Evolutionary conservation across 495 filamentous ascomycete genomes (phyloP).

Genomic region (Aspergillus olivimuriae): DNA sequence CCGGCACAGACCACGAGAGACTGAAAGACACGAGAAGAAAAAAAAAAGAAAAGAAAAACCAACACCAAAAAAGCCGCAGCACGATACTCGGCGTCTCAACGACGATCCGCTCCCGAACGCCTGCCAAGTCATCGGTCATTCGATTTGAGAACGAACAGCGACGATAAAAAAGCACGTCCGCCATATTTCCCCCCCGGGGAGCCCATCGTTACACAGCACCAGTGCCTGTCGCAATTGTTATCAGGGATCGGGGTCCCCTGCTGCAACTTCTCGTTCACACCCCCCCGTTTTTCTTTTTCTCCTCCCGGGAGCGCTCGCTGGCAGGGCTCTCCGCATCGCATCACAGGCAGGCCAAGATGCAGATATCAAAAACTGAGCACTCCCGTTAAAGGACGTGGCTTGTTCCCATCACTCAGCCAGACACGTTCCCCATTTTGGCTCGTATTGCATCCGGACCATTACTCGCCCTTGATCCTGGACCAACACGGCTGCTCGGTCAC

Average conservation of each 20-base stretch:
- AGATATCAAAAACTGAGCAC: conserved; percentile 41
- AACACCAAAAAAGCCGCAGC: conserved; percentile 4
- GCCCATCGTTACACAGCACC: conserved; percentile 31
- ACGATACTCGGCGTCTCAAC: conserved; percentile 12
- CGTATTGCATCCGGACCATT: conserved; percentile 31
- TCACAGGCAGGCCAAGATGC: conserved; percentile 44
- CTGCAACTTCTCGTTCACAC: neutral
- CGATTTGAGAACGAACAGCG: conserved; percentile 6
- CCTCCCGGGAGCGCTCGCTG: conserved; percentile 37
- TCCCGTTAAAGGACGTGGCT: conserved; percentile 44
- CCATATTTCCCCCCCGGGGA: conserved; percentile 8
- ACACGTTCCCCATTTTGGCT: conserved; percentile 30
- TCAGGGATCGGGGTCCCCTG: conserved; percentile 24
- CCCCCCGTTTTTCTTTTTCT: conserved; percentile 6
- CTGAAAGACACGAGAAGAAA: no score
- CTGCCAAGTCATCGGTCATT: conserved; percentile 10
- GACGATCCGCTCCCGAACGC: conserved; percentile 11
- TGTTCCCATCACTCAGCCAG: conserved; percentile 33
- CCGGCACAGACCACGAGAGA: no score
- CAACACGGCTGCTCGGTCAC: conserved; percentile 26
- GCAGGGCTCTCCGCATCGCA: conserved; percentile 43
- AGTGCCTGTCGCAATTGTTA: conserved; percentile 34
- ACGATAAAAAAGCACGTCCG: conserved; percentile 5
- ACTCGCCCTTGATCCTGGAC: conserved; percentile 19
- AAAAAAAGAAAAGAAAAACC: conserved; percentile 12